phyloP scores from a whole-genome alignment of 106 monocot genomes.

The Chionographis japonica region DNA sequence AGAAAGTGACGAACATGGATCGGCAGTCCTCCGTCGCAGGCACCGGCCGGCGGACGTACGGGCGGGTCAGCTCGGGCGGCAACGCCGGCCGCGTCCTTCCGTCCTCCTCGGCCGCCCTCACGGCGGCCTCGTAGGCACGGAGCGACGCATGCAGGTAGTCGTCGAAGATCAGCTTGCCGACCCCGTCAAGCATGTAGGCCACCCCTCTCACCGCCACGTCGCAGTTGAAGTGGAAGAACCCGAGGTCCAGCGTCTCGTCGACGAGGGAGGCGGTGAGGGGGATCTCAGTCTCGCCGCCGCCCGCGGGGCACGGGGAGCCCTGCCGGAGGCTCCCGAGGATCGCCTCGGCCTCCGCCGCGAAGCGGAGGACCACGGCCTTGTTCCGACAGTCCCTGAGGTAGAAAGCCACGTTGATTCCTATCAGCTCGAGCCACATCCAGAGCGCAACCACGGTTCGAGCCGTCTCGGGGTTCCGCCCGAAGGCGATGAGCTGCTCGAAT shows the following conservation, averaged over 20 bases:
- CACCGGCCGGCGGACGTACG: background rate
- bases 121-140: constrained; percentile 1
- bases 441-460: constrained; percentile 35
- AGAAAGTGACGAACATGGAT: constrained; percentile 48
- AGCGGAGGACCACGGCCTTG: background rate
- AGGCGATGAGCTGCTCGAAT: constrained; percentile 23
- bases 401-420: constrained; percentile 28
- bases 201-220: constrained; percentile 35
- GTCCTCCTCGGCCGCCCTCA: background rate
- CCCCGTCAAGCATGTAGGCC: constrained; percentile 26
- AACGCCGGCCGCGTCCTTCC: constrained; percentile 1
- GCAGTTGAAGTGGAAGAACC: constrained; percentile 36
- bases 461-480: background rate
- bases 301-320: background rate
- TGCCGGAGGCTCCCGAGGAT: constrained; percentile 40
- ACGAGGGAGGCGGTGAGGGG: constrained; percentile 14
- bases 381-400: background rate
- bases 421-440: constrained; percentile 54
- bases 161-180: constrained; percentile 51
- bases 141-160: constrained; percentile 23
- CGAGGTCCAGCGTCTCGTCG: constrained; percentile 16
- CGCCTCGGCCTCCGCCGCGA: constrained; percentile 31
- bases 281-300: background rate
- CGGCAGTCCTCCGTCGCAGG: constrained; percentile 22
- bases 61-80: constrained; percentile 17